These are phyloP conservation scores for Chaetomiaceae sp. DNA, from an alignment of 2,329 filamentous ascomycete genomes.

Conservation along the genomic window DNA sequence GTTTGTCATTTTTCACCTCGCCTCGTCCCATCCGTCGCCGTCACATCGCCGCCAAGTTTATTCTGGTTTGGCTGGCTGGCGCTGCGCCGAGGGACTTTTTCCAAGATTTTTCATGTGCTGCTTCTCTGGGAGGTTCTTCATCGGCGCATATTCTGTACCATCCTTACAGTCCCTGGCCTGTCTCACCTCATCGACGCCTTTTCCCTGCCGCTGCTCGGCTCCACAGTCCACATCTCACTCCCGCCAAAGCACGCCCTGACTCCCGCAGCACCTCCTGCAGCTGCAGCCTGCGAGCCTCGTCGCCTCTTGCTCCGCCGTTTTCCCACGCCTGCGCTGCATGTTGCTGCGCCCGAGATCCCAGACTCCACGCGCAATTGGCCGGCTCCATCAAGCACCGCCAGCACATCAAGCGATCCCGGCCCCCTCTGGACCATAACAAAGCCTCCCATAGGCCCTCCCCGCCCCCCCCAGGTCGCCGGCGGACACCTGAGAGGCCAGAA, in stretches of 20 bases:
- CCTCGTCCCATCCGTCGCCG: background rate
- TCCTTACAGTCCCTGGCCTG: background rate
- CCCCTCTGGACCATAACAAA: slow-evolving; percentile 35
- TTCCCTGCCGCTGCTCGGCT: background rate
- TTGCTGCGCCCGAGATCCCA: slow-evolving; percentile 26
- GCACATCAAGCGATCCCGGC: slow-evolving; percentile 31
- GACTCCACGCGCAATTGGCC: slow-evolving; percentile 28
- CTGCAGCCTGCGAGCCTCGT: slow-evolving; percentile 13
- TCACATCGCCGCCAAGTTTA: too few relatives aligned
- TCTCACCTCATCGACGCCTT: background rate
- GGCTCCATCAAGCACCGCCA: slow-evolving; percentile 28
- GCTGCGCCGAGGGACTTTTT: too few relatives aligned
- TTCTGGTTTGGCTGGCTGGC: too few relatives aligned
- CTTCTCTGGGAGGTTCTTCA: too few relatives aligned
- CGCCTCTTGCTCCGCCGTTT: slow-evolving; percentile 17
- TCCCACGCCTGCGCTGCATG: slow-evolving; percentile 27
- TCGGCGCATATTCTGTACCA: too few relatives aligned
- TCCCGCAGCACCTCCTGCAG: background rate
- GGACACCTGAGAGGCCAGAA: slow-evolving; percentile 2
- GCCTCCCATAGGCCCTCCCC: slow-evolving; percentile 26
- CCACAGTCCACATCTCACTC: background rate
- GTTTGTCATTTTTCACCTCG: background rate
- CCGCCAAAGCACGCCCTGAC: too few relatives aligned
- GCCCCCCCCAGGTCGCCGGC: background rate
- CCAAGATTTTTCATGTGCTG: too few relatives aligned